Evolutionary conservation across 2,329 filamentous ascomycete species (phyloP), one percentile per base, ranked within the genome.

Genomic region (Pseudogymnoascus sp.): DNA sequence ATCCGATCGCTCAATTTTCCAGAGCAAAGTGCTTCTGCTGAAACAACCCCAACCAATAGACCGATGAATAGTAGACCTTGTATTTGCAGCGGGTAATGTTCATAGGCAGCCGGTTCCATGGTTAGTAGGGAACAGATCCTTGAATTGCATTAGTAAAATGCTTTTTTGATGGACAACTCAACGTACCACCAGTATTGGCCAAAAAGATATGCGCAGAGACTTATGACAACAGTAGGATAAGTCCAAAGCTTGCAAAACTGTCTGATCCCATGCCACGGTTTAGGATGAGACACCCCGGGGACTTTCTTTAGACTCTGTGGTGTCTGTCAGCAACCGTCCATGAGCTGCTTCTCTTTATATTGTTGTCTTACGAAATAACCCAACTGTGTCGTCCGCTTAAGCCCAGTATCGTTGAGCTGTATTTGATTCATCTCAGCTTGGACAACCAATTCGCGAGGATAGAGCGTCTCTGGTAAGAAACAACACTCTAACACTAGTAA

Each of bases 161-260:
- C 12, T 11, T 31, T 58, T 1, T 31, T 55, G 33, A n/a, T 11
- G 26, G 23, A 31, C n/a, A 21, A 7, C n/a, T n/a, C 3, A 31
- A n/a, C 23, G 3, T 59, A 73, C 81, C 81, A 84, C 80, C 81
- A 84, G 68, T 84, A 84, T 78, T 80, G 82, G 2, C 74, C 69
- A 65, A 82, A 83, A 65, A 76, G 79, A 70, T 81, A 85, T 7
- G 76, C 74, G 7, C 79, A 64, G 3, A 83, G 74, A 2, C 77
- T 70, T 7, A 83, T 71, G 0, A 75, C 72, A 0, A 84, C 75
- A 3, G 75, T 75, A 2, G 75, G 73, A 65, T 77, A 79, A 62
- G 74, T 75, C 67, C 79, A 83, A 2, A 78, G 78, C 63, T 77
- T 73, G 39, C 75, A 58, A 66, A 83, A 82, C 4, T 79, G 75